Evolutionary conservation across 1,139 yeast genomes (phyloP), one percentile per base, ranked within the genome.

Genomic region (Yamadazyma diddensiae): DNA sequence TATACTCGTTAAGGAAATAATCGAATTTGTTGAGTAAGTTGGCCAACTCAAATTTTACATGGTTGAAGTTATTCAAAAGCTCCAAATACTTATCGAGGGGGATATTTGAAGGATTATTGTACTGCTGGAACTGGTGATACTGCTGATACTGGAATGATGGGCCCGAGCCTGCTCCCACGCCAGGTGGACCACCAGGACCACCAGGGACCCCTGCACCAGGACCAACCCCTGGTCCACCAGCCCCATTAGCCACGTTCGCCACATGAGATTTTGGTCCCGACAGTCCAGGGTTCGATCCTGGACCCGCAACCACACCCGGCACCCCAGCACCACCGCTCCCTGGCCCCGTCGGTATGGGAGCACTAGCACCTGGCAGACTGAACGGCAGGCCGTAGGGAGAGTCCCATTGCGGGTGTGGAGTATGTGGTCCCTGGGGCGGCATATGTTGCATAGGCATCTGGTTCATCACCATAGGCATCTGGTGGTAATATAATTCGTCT

Each of bases 21-120:
- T 44, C 48, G 31, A 44, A 44, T 28, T 43, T 44, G 31, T 44
- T 44, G 15, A 36, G 26, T 9, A 44, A 33, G 23, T 43, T 44
- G n/a, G 39, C 30, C 12, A 44, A 35, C 20, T 42, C 46, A 28
- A 39, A 44, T 23, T 45, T 44, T 30, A 41, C 31, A 32, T 42
- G 36, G 36, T 42, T 43, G 38, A 38, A 43, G 31, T 36, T 41
- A 28, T 38, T 42, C 29, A 39, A 31, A 18, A 37, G 36, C 29
- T 41, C 44, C 12, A 44, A 29, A 29, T 38, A 33, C 31, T 32
- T 39, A 29, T 36, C 44, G 20, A 39, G 31, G 31, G 47, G 31
- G 15, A 43, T 34, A 15, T 28, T 18, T 6, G 30, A 29, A 6
- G 26, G 24, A 5, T 29, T 27, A 4, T 24, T 16, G 14, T 33